A percentile compares a stretch with the other conserved stretches of the same genome.
These are phyloP conservation scores for Sapria himalayana DNA, from an alignment of 345 rosid species.

Conservation along the genomic window DNA sequence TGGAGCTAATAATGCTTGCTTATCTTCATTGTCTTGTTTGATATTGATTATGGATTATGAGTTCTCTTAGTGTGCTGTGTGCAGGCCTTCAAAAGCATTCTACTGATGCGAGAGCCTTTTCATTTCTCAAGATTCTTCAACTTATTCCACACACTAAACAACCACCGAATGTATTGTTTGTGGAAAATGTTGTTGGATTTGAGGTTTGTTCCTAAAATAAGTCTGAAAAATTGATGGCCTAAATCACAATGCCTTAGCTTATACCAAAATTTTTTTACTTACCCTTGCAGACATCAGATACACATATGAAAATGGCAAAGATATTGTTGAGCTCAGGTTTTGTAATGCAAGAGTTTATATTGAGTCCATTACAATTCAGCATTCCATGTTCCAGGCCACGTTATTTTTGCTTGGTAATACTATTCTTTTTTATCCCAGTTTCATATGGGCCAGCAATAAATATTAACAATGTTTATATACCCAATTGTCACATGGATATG, in stretches of 20 bases:
- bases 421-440: too few relatives aligned
- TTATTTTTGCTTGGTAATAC: conserved; percentile 80
- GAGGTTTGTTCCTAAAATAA: conserved; percentile 30
- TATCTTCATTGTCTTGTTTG: neutral
- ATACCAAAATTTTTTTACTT: neutral
- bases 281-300: conserved; percentile 65
- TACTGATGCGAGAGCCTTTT: conserved; percentile 76
- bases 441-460: too few relatives aligned
- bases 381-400: conserved; percentile 98
- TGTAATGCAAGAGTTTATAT: conserved; percentile 54
- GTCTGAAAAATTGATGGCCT: neutral
- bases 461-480: too few relatives aligned
- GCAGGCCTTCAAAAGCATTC: conserved; percentile 86
- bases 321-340: conserved; percentile 29
- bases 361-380: conserved; percentile 85
- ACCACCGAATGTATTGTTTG: conserved; percentile 54
- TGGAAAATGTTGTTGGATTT: conserved; percentile 80
- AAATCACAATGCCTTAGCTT: neutral
- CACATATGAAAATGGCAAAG: conserved; percentile 48
- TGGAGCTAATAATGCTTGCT: neutral
- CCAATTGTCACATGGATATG: too few relatives aligned
- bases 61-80: conserved; percentile 9
- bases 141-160: conserved; percentile 37
- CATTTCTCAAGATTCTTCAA: conserved; percentile 77
- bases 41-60: neutral